phyloP scores from a whole-genome alignment of 495 filamentous ascomycete species.

The Pyronema domesticum region DNA sequence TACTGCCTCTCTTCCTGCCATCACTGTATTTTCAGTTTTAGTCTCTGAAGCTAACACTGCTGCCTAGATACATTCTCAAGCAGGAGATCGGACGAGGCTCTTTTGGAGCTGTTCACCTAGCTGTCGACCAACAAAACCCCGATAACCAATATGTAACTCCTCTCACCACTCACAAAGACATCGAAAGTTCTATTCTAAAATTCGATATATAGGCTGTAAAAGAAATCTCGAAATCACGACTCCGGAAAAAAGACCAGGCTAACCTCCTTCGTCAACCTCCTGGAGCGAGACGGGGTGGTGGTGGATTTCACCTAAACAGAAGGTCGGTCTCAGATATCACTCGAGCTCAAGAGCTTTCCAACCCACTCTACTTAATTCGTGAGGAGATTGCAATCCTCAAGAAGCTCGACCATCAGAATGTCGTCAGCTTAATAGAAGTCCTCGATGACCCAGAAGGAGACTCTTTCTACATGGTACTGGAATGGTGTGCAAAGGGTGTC shows the following conservation, averaged over 20 bases:
- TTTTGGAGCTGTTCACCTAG: conserved; percentile 85
- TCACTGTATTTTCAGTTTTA: neutral
- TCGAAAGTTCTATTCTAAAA: neutral
- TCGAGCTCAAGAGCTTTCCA: conserved; percentile 42
- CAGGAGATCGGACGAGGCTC: conserved; percentile 93
- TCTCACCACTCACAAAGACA: neutral
- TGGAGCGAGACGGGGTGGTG: conserved; percentile 32
- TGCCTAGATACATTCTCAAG: conserved; percentile 64
- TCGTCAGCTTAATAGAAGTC: conserved; percentile 85
- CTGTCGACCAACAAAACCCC: conserved; percentile 54
- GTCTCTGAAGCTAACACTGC: too few species aligned
- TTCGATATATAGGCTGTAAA: conserved; percentile 56
- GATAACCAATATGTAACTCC: conserved; percentile 72
- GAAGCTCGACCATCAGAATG: conserved; percentile 82
- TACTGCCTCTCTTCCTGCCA: neutral
- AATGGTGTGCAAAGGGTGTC: conserved; percentile 97
- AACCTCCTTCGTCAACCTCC: conserved; percentile 63
- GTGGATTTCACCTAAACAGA: neutral
- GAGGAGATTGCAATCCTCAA: conserved; percentile 99
- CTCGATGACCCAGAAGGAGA: conserved; percentile 90
- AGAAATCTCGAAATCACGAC: conserved; percentile 84
- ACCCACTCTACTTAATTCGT: conserved; percentile 73
- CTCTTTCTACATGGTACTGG: conserved; percentile 93
- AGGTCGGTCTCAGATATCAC: conserved; percentile 28
- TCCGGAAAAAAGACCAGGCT: conserved; percentile 86